Evolutionary conservation across 2,329 filamentous ascomycete species (phyloP).

Genomic region (Colletotrichum caudatum): DNA sequence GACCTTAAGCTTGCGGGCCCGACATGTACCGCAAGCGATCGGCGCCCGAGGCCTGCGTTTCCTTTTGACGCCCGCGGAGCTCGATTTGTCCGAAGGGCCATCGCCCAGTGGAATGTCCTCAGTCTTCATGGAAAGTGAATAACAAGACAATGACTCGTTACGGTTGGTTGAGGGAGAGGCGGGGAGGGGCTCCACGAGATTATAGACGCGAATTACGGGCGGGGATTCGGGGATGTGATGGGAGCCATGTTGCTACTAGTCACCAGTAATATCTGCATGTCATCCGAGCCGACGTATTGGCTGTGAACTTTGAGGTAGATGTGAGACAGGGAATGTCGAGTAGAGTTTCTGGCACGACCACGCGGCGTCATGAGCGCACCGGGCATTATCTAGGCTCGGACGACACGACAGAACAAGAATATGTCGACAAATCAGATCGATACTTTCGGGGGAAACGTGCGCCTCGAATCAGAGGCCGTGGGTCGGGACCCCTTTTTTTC

Average conservation of each 20-base stretch:
- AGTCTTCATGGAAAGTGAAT: constrained; percentile 24
- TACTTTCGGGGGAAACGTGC: not conserved
- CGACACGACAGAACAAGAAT: not conserved
- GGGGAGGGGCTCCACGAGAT: not conserved
- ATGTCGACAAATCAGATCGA: constrained; percentile 5
- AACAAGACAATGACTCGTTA: too few relatives aligned
- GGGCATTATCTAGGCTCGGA: not conserved
- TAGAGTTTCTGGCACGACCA: constrained; percentile 7
- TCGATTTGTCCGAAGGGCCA: constrained; percentile 23
- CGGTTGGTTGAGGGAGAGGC: not conserved
- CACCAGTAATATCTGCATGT: not conserved
- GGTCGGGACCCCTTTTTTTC: not conserved
- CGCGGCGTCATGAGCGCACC: not conserved
- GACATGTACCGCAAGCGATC: constrained; percentile 38
- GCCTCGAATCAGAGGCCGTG: not conserved
- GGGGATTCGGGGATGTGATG: constrained; percentile 12
- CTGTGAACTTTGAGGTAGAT: not conserved
- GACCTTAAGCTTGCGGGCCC: constrained; percentile 41
- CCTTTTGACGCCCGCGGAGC: constrained; percentile 29
- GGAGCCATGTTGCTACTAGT: not conserved
- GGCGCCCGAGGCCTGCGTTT: constrained; percentile 37
- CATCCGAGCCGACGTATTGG: not conserved
- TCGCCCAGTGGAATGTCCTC: not conserved
- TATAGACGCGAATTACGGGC: constrained; percentile 1
- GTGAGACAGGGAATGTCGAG: constrained; percentile 10